Evolutionary conservation across 148 eudicot species (phyloP), one percentile per base, ranked within the genome.

Genomic region (Nepenthes mirabilis): DNA sequence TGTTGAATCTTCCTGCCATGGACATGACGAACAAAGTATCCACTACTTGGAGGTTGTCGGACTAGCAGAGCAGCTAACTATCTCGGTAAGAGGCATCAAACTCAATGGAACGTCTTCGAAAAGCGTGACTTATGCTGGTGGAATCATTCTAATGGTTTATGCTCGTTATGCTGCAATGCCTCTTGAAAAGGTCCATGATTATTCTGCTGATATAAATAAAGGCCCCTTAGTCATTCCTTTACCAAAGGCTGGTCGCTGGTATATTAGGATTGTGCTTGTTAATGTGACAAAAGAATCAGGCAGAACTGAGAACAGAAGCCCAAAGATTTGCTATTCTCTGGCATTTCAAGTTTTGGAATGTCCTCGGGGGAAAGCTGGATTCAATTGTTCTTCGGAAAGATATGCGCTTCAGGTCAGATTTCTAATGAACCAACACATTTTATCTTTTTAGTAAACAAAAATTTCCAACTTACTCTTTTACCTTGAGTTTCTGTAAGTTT

Each of bases 171-270:
- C 89, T 54, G 75, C 96, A 52, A 65, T 93, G 72, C 91, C 98
- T 47, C 60, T 56, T 54, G 62, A 73, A 47, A 66, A 66, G 59
- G 45, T 71, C 65, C 79, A 82, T 65, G 98, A 93, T 69, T 86
- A 82, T 74, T 79, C 91, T 51, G 74, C 76, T 43, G 79, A 83
- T 66, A 69, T 93, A 55, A 77, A 69, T 53, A 70, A 70, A 49
- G 75, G 68, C 62, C 80, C 95, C 62, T 63, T 93, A 75, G 57
- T 81, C 55, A 74, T 93, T 64, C 76, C 53, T 33, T 76, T 70
- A 63, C 98, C 96, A 36, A 83, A 75, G 82, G 74, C 68, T 62
- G 98, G 98, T 34, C 79, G 74, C 45, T 93, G 98, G 98, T 93
- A 77, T 52, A 60, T 93, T 62, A 74, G 81, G 34, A 68, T 93